Conservation (phyloP, 768 basidiomycete genomes). For the Pholiota molesta region DNA sequence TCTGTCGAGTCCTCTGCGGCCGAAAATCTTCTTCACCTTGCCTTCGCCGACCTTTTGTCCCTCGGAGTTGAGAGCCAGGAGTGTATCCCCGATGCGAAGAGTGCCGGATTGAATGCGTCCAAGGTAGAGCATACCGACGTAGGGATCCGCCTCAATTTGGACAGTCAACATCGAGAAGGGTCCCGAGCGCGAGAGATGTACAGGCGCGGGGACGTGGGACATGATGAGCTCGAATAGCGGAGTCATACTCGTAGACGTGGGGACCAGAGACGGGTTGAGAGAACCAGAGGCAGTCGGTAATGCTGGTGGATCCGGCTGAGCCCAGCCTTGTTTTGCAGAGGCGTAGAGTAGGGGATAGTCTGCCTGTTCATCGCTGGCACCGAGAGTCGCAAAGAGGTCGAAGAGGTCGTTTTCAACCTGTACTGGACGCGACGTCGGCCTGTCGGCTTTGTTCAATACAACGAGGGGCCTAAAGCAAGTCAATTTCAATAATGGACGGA, state of each 20-base stretch:
- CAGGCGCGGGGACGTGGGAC: constrained; percentile 44
- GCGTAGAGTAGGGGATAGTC: constrained; percentile 55
- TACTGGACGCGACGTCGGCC: constrained; percentile 42
- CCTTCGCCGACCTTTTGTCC: constrained; percentile 53
- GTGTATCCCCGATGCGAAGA: constrained; percentile 40
- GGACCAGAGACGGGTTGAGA: constrained; percentile 4
- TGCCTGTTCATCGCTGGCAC: constrained; percentile 52
- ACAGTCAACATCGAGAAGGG: constrained; percentile 58
- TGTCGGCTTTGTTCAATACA: constrained; percentile 55
- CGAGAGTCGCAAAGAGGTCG: constrained; percentile 53
- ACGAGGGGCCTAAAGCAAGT: constrained; percentile 40
- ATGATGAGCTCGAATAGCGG: constrained; percentile 51
- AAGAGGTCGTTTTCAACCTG: constrained; percentile 55
- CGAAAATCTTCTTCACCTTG: constrained; percentile 49
- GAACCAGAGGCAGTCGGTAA: constrained; percentile 21
- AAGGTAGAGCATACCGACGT: constrained; percentile 51
- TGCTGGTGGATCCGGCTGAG: constrained; percentile 30
- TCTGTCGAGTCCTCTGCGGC: constrained; percentile 41
- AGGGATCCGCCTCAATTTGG: constrained; percentile 53
- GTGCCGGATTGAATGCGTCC: constrained; percentile 48
- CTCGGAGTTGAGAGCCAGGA: constrained; percentile 41
- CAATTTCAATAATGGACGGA: background rate
- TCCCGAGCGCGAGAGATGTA: constrained; percentile 35
- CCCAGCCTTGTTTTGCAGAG: constrained; percentile 55
- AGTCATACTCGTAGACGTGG: constrained; percentile 36